Conservation (phyloP, 129 eudicot species). For the Cynara cardunculus region DNA sequence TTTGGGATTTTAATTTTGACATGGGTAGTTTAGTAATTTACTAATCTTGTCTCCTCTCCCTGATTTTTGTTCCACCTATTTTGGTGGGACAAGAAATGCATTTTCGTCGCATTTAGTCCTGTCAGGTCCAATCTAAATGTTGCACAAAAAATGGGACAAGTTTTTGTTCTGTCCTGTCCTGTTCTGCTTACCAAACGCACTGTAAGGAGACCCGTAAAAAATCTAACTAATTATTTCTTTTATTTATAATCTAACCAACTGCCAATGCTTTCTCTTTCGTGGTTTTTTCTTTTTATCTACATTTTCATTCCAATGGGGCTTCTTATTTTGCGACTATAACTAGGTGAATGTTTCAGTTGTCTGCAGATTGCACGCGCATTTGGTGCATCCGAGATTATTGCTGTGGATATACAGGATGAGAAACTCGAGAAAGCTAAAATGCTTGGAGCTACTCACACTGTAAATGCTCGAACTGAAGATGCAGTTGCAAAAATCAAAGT, state of each 20-base stretch:
- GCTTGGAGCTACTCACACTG: conserved; percentile 85
- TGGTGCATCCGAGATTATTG: conserved; percentile 94
- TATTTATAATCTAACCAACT: background rate
- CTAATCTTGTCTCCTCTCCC: background rate
- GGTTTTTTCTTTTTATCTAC: background rate
- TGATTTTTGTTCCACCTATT: too few species aligned
- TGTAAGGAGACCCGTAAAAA: too few species aligned
- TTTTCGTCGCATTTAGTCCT: too few species aligned
- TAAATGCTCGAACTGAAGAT: conserved; percentile 78
- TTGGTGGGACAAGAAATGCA: too few species aligned
- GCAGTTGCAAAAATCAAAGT: conserved; percentile 77
- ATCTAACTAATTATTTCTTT: background rate
- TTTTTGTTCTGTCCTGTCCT: too few species aligned
- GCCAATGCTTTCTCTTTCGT: background rate
- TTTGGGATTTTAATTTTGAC: background rate
- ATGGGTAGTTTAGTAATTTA: background rate
- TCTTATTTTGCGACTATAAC: conserved; percentile 7
- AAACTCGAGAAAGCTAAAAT: conserved; percentile 80
- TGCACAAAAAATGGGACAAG: too few species aligned
- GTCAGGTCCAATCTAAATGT: too few species aligned
- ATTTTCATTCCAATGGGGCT: background rate
- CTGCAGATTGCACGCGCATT: conserved; percentile 97
- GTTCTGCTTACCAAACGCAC: too few species aligned
- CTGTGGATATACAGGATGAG: conserved; percentile 90
- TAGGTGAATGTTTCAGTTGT: conserved; percentile 55